These are phyloP conservation scores for Echinochloa phyllopogon DNA, from an alignment of 176 grass and related monocot genomes.

Conservation along the genomic window DNA sequence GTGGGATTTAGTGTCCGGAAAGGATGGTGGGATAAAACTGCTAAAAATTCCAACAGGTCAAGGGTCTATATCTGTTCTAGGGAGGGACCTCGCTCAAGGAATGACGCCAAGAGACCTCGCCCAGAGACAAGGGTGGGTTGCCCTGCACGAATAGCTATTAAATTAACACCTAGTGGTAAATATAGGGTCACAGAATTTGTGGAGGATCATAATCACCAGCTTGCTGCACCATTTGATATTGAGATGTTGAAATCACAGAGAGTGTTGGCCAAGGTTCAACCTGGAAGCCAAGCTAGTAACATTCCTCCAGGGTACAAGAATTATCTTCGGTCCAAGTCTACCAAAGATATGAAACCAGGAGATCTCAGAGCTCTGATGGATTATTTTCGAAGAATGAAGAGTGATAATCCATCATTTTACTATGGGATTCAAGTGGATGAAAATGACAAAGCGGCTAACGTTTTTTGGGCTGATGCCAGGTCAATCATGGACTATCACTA, in stretches of 20 bases:
- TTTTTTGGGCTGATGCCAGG: constrained; percentile 86
- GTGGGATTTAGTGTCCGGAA: constrained; percentile 86
- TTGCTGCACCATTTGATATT: constrained; percentile 93
- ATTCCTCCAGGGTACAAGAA: constrained; percentile 85
- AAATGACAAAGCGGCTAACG: constrained; percentile 77
- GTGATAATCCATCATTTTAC: constrained; percentile 81
- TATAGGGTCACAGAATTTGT: constrained; percentile 79
- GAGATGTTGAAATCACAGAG: constrained; percentile 78
- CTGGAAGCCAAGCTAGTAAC: constrained; percentile 54
- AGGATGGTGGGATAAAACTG: constrained; percentile 84
- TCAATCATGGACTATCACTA: constrained; percentile 85
- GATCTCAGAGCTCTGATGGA: constrained; percentile 70
- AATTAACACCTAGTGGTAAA: constrained; percentile 65
- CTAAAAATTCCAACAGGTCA: constrained; percentile 70
- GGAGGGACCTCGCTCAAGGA: constrained; percentile 81
- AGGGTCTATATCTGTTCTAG: constrained; percentile 89
- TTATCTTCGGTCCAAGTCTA: constrained; percentile 70
- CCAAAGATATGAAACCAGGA: constrained; percentile 53
- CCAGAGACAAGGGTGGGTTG: constrained; percentile 83
- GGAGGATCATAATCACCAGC: constrained; percentile 87
- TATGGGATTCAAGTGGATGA: constrained; percentile 93
- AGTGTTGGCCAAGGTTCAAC: constrained; percentile 50
- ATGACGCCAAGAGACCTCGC: constrained; percentile 66
- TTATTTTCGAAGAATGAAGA: constrained; percentile 90
- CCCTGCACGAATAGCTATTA: constrained; percentile 75